Evolutionary conservation across 2,329 filamentous ascomycete genomes (phyloP).

Genomic region (Pseudogymnoascus sp.): DNA sequence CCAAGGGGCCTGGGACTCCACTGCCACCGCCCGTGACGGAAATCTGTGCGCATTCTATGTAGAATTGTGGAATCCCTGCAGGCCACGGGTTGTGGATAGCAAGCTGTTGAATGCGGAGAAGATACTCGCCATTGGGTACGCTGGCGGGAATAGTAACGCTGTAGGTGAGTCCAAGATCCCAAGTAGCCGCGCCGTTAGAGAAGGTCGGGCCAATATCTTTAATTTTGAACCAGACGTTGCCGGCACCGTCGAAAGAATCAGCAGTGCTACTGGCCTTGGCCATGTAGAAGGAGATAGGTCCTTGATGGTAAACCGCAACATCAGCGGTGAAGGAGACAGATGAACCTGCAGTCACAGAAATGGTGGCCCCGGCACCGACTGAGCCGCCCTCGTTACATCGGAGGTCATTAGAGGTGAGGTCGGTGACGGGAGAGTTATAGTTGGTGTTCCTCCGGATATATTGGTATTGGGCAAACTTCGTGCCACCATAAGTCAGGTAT

Average conservation of each 20-base stretch:
- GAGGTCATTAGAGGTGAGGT: conserved; percentile 37
- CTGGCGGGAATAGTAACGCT: conserved; percentile 22
- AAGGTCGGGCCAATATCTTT: conserved; percentile 27
- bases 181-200: conserved; percentile 17
- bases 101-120: conserved; percentile 24
- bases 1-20: conserved; percentile 21
- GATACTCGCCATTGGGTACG: conserved; percentile 23
- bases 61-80: conserved; percentile 22
- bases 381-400: conserved; percentile 31
- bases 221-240: conserved; percentile 31
- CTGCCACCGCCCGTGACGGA: conserved; percentile 23
- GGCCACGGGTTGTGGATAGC: conserved; percentile 26
- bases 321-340: conserved; percentile 12
- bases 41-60: conserved; percentile 26
- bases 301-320: conserved; percentile 27
- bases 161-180: conserved; percentile 21
- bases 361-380: not conserved
- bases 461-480: conserved; percentile 11
- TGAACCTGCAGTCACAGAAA: conserved; percentile 10
- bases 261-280: conserved; percentile 29
- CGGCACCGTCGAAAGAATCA: conserved; percentile 29
- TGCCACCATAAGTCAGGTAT: conserved; percentile 7
- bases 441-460: conserved; percentile 33
- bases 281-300: conserved; percentile 29
- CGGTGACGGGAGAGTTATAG: conserved; percentile 43